Evolutionary conservation across 2,329 filamentous ascomycete genomes (phyloP).

Genomic region (Lachnellula suecica): DNA sequence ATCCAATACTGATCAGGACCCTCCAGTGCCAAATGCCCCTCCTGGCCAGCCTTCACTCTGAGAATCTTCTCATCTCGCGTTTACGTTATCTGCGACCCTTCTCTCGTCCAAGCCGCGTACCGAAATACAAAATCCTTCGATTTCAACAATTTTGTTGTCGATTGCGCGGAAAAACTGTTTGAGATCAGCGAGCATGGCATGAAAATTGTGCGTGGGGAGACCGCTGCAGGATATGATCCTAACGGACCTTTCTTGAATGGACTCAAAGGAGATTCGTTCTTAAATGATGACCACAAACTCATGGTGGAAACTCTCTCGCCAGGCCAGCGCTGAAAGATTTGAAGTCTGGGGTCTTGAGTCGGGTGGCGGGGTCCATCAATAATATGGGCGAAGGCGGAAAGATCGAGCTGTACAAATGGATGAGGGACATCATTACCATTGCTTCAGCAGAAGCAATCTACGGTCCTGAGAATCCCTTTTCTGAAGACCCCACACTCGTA

Average conservation of each 20-base stretch:
- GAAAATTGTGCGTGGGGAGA: conserved; percentile 31
- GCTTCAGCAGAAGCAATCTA: conserved; percentile 44
- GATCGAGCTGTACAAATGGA: conserved; percentile 39
- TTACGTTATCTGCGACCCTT: conserved; percentile 45
- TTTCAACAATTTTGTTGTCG: conserved; percentile 42
- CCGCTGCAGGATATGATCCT: conserved; percentile 26
- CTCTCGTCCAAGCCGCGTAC: conserved; percentile 40
- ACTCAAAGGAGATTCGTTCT: conserved; percentile 33
- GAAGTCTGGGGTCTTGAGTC: conserved; percentile 37
- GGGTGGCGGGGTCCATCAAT: conserved; percentile 36
- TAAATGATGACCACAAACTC: conserved; percentile 35
- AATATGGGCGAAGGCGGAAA: conserved; percentile 29
- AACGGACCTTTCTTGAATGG: conserved; percentile 23
- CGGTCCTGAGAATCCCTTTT: conserved; percentile 44
- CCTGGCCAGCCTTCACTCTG: conserved; percentile 41
- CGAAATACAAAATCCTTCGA: conserved; percentile 40
- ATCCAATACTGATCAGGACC: neutral
- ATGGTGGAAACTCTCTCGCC: conserved; percentile 35
- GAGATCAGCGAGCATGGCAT: conserved; percentile 35
- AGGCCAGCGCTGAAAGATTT: conserved; percentile 38
- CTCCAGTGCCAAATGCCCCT: conserved; percentile 21
- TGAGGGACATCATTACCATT: conserved; percentile 39
- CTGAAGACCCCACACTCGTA: conserved; percentile 34
- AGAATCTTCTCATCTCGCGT: conserved; percentile 43
- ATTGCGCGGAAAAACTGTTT: conserved; percentile 39